phyloP scores from a whole-genome alignment of 306 rosid genomes.

The Prunus persica region Prunus_persica_NCBIv2 NC_034014.1:27461001-27461500 shows the following conservation, averaged over 20 bases:
- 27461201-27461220: slow-evolving; percentile 58
- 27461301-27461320: slow-evolving; percentile 69
- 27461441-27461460: neutral
- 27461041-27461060: slow-evolving; percentile 47
- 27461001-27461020: slow-evolving; percentile 45
- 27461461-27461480: slow-evolving; percentile 6
- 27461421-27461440: too few relatives aligned
- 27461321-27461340: slow-evolving; percentile 55
- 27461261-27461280: slow-evolving; percentile 49
- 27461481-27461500: slow-evolving; percentile 71
- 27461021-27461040: slow-evolving; percentile 53
- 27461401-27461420: neutral
- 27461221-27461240: slow-evolving; percentile 61
- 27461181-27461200: slow-evolving; percentile 63
- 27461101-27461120: slow-evolving; percentile 71
- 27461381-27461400: neutral
- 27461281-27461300: slow-evolving; percentile 48
- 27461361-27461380: slow-evolving; percentile 51
- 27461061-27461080: slow-evolving; percentile 57
- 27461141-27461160: slow-evolving; percentile 61
- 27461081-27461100: slow-evolving; percentile 76
- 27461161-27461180: slow-evolving; percentile 67
- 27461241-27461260: slow-evolving; percentile 71
- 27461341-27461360: slow-evolving; percentile 55
- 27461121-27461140: slow-evolving; percentile 70